Base-by-base conservation (phyloP, 192 early-diverging fungal genomes). In the Coemansia aciculifera region DNA sequence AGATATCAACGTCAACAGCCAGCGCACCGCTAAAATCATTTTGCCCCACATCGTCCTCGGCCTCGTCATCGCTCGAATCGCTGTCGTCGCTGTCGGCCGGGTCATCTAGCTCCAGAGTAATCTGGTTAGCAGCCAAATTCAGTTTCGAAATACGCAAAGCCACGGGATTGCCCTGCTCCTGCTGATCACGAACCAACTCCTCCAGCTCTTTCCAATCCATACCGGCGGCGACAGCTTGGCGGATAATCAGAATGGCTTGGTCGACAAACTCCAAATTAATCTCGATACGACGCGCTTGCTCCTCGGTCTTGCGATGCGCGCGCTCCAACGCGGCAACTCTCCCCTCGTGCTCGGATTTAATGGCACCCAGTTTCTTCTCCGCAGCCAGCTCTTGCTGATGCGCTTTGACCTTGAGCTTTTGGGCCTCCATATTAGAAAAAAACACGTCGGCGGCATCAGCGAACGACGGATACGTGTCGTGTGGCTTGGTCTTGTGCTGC, bases 151-250 rank as follows among this genome's bases (percentile, higher is more conserved):
- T 93, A 54, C 90, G 84, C 27, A 84, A 64, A 3, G 98, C 98
- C 39, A 98, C 87, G 0, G 91, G 89, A 59, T 94, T 96, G 3
- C 87, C 89, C 24, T 84, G 80, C 21, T 81, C 87, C 73, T 87
- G 86, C 70, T 98, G 95, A 36, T 95, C 92, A 32, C 84, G 78
- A 2, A 99, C 88, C 36, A 97, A 79, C 62, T 95, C 90, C 56
- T 90, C 91, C 6, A 99, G 82, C 75, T 99, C 98, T 63, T 86
- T 84, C 98, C 98, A 99, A 75, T 98, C 96, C 91, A 98, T 96
- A 5, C 94, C 93, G 24, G 88, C 87, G 7, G 93, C 93, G 7
- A 98, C 88, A 31, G 93, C 95, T 71, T 89, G 88, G 34, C 95
- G 87, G 66, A 97, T 90, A 46, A 96, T 90, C 66, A 86, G 77